Percentiles rank a stretch among this genome's conserved stretches.
Evolutionary conservation across 345 rosid genomes (phyloP).

Genomic region (Kernera saxatilis): DNA sequence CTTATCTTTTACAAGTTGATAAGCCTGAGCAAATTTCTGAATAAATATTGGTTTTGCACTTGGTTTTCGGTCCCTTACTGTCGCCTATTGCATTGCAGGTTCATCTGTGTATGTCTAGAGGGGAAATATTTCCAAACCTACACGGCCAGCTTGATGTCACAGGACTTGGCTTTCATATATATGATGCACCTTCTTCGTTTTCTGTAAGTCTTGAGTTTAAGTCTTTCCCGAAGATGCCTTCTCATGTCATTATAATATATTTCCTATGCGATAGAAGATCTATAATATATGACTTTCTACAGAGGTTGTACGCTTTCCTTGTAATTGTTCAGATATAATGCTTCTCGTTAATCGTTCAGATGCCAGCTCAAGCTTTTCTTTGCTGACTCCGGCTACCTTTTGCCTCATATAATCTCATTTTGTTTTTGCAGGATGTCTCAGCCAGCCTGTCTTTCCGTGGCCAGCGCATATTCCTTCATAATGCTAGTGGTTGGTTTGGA

Average conservation of each 20-base stretch:
- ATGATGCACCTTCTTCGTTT: slow-evolving; percentile 85
- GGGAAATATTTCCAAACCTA: slow-evolving; percentile 86
- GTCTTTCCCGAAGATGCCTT: slow-evolving; percentile 18
- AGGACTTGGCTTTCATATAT: slow-evolving; percentile 75
- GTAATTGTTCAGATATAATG: neutral
- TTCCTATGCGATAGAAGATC: neutral
- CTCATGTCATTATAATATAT: slow-evolving; percentile 7
- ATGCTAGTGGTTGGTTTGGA: slow-evolving; percentile 93
- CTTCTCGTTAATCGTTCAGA: neutral
- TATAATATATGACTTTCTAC: neutral
- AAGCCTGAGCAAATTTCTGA: neutral
- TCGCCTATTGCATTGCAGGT: slow-evolving; percentile 46
- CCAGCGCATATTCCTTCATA: slow-evolving; percentile 84
- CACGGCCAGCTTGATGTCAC: slow-evolving; percentile 90
- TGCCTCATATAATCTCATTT: neutral
- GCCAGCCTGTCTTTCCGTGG: slow-evolving; percentile 88
- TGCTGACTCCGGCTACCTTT: slow-evolving; percentile 5
- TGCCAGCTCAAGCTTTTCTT: neutral
- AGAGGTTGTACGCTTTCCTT: neutral
- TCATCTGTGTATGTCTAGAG: slow-evolving; percentile 89
- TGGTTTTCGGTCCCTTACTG: slow-evolving; percentile 8
- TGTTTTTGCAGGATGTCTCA: slow-evolving; percentile 63
- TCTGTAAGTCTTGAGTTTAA: slow-evolving; percentile 53
- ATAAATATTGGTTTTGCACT: neutral
- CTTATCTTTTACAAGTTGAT: slow-evolving; percentile 7